phyloP scores from a whole-genome alignment of 768 basidiomycete species.

The Suillus placidus region DNA sequence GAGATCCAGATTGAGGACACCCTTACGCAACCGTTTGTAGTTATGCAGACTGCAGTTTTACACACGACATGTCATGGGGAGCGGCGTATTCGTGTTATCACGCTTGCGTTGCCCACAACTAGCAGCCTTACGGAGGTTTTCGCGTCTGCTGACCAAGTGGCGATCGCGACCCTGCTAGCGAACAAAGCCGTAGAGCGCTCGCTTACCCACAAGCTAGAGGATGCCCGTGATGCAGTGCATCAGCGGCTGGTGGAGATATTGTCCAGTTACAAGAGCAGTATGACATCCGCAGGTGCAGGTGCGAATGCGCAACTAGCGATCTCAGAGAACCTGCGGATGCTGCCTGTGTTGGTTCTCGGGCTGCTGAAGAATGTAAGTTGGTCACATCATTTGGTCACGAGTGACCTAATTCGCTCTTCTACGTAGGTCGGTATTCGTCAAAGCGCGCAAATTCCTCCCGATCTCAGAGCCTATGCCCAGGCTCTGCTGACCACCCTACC shows the following conservation, averaged over 20 bases:
- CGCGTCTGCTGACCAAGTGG: constrained; percentile 88
- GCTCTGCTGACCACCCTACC: constrained; percentile 89
- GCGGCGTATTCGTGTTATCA: constrained; percentile 89
- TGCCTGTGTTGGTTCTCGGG: constrained; percentile 88
- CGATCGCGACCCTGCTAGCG: constrained; percentile 79
- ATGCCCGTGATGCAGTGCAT: constrained; percentile 81
- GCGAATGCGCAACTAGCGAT: constrained; percentile 93
- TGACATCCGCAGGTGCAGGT: constrained; percentile 92
- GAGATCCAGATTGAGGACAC: constrained; percentile 96
- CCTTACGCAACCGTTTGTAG: constrained; percentile 86
- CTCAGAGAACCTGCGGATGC: constrained; percentile 91
- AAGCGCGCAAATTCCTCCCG: constrained; percentile 95
- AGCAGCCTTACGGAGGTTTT: constrained; percentile 87
- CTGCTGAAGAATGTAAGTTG: constrained; percentile 86
- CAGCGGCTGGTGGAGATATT: constrained; percentile 86
- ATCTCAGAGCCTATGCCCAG: constrained; percentile 95
- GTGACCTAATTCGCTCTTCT: constrained; percentile 8
- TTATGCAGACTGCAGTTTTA: constrained; percentile 91
- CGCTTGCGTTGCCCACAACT: constrained; percentile 85
- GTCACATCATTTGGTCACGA: constrained; percentile 2
- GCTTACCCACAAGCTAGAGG: constrained; percentile 84
- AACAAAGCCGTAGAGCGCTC: constrained; percentile 94
- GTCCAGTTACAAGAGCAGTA: constrained; percentile 89
- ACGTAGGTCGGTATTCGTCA: constrained; percentile 88
- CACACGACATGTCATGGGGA: constrained; percentile 95